Percentiles rank a stretch among this genome's conserved stretches.
Evolutionary conservation across 345 rosid species (phyloP).

Genomic region (Citrus glauca): DNA sequence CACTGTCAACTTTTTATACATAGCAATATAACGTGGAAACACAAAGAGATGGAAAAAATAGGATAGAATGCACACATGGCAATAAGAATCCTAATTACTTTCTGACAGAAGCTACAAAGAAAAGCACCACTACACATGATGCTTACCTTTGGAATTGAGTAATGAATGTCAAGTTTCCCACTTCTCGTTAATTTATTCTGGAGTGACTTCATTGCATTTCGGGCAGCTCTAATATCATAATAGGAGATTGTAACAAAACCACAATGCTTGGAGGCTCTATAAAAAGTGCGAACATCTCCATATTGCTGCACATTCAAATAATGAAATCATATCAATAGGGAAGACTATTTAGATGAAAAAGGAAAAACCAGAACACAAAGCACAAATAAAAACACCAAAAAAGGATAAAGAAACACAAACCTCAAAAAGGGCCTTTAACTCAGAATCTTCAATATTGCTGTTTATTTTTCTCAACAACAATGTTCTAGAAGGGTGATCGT

Average conservation of each 20-base stretch:
- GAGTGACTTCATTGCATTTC: slow-evolving; percentile 48
- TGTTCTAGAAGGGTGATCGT: slow-evolving; percentile 51
- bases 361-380: background rate
- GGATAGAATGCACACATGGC: background rate
- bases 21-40: background rate
- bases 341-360: background rate
- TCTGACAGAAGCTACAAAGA: background rate
- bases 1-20: background rate
- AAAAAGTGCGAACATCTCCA: slow-evolving; percentile 45
- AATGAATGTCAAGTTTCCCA: slow-evolving; percentile 51
- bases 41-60: background rate
- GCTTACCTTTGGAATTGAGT: slow-evolving; percentile 48
- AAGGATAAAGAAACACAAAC: slow-evolving; percentile 24
- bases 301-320: slow-evolving; percentile 33
- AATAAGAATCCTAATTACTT: background rate
- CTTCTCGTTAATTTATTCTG: slow-evolving; percentile 35
- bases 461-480: slow-evolving; percentile 56
- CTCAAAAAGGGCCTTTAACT: slow-evolving; percentile 53
- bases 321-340: slow-evolving; percentile 3
- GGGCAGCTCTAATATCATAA: slow-evolving; percentile 57
- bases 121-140: background rate
- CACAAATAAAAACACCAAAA: background rate
- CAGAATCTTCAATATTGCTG: slow-evolving; percentile 53
- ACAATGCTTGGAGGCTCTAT: slow-evolving; percentile 50
- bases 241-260: slow-evolving; percentile 56